Conservation (phyloP, 2,329 filamentous ascomycete genomes). For the Camptophora hylomeconis region DNA sequence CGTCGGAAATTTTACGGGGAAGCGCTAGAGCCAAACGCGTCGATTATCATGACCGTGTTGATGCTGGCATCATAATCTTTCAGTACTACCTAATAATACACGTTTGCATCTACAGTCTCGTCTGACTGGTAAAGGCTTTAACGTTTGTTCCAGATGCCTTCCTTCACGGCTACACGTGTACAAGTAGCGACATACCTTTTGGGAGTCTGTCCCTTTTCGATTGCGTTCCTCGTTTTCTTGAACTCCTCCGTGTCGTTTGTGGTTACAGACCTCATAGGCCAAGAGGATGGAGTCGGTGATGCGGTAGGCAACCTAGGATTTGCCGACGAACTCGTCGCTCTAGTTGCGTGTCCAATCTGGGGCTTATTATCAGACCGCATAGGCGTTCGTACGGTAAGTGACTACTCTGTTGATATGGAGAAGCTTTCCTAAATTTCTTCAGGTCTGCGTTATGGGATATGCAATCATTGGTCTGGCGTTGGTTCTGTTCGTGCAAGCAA, state of each 20-base stretch:
- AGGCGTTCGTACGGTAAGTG: constrained; percentile 33
- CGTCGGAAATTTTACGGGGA: too few relatives aligned
- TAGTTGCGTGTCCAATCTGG: constrained; percentile 36
- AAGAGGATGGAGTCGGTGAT: constrained; percentile 42
- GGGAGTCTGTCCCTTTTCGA: constrained; percentile 51
- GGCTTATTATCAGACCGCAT: constrained; percentile 37
- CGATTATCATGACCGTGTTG: too few relatives aligned
- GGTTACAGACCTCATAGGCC: constrained; percentile 48
- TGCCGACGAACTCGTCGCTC: constrained; percentile 35
- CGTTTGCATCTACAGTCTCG: neutral
- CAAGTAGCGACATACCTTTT: constrained; percentile 49
- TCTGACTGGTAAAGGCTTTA: constrained; percentile 2
- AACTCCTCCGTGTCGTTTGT: constrained; percentile 53
- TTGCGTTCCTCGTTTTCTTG: constrained; percentile 53
- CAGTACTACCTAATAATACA: constrained; percentile 1
- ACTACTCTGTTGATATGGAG: constrained; percentile 3
- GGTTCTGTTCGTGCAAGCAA: constrained; percentile 70
- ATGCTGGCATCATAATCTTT: too few relatives aligned
- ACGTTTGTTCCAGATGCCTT: constrained; percentile 12
- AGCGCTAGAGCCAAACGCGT: too few relatives aligned
- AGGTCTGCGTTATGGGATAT: constrained; percentile 60
- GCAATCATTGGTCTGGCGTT: constrained; percentile 65
- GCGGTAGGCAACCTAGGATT: constrained; percentile 44
- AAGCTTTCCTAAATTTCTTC: constrained; percentile 3
- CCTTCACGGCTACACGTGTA: constrained; percentile 44